Conservation (phyloP, 1,139 yeast species). For the Zygoascus meyerae region DNA sequence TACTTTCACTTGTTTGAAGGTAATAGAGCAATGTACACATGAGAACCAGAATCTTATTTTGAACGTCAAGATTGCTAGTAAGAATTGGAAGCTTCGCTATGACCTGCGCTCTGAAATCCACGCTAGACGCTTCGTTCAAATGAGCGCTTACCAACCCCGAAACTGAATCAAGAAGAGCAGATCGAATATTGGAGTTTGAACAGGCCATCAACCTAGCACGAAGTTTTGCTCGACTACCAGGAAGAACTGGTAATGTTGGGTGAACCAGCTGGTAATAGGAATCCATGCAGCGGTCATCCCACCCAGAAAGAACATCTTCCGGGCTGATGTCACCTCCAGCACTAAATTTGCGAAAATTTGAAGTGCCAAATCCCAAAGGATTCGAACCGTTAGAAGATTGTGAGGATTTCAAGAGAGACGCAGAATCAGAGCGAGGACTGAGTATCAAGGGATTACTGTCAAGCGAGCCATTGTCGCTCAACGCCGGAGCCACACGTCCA, state of each 20-base stretch:
- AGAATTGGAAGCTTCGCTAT: slow-evolving; percentile 8
- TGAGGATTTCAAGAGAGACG: background rate
- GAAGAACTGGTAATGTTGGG: slow-evolving; percentile 38
- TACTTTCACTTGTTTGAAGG: slow-evolving; percentile 33
- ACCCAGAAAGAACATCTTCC: slow-evolving; percentile 19
- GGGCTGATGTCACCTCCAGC: background rate
- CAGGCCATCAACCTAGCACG: slow-evolving; percentile 29
- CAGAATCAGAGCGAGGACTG: slow-evolving; percentile 1
- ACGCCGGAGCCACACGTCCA: background rate
- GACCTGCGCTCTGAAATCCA: slow-evolving; percentile 17
- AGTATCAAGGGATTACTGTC: slow-evolving; percentile 4
- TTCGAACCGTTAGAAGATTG: background rate
- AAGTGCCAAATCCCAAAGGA: background rate
- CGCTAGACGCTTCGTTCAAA: slow-evolving; percentile 10
- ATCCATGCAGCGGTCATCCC: slow-evolving; percentile 35
- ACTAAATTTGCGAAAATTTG: slow-evolving; percentile 5
- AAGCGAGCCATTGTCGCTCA: background rate
- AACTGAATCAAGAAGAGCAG: slow-evolving; percentile 22
- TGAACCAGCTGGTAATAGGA: slow-evolving; percentile 36
- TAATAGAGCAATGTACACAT: slow-evolving; percentile 33
- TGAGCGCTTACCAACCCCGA: slow-evolving; percentile 19
- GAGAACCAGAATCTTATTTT: slow-evolving; percentile 25
- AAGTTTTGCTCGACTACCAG: slow-evolving; percentile 31
- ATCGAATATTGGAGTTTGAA: slow-evolving; percentile 19
- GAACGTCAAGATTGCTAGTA: slow-evolving; percentile 12